Evolutionary conservation across 164 flowering plant species (phyloP).

Genomic region (Cinnamomum micranthum): DNA sequence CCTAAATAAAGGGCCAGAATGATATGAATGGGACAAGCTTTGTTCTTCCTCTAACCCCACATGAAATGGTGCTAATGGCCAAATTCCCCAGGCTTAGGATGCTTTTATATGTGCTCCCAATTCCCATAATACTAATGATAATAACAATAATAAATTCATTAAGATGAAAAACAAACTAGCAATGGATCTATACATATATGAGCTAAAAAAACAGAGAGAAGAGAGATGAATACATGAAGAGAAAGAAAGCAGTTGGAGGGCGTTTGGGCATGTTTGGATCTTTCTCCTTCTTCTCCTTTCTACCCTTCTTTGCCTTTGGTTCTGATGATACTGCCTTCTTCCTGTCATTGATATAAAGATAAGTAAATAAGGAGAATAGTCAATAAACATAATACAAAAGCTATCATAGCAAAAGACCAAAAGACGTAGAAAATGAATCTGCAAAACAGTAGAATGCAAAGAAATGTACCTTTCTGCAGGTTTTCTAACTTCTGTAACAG

Average conservation of each 20-base stretch:
- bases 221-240: conserved; percentile 56
- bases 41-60: too few species aligned
- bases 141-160: too few species aligned
- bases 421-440: not conserved
- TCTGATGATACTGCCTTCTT: conserved; percentile 37
- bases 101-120: too few species aligned
- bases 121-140: too few species aligned
- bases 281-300: conserved; percentile 37
- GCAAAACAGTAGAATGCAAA: not conserved
- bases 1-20: too few species aligned
- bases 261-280: conserved; percentile 79
- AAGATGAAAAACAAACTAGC: too few species aligned
- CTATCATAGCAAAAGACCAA: not conserved
- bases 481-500: conserved; percentile 44
- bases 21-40: too few species aligned
- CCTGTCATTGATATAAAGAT: conserved; percentile 19
- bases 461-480: conserved; percentile 37
- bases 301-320: conserved; percentile 45
- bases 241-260: conserved; percentile 79
- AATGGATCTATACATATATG: too few species aligned
- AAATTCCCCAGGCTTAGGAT: too few species aligned
- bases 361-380: not conserved
- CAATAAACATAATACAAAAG: too few species aligned
- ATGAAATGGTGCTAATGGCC: too few species aligned
- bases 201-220: too few species aligned